Percentiles rank a stretch among this genome's conserved stretches.
phyloP scores from a whole-genome alignment of 495 filamentous ascomycete species.

The Penicillium nucicola region DNA sequence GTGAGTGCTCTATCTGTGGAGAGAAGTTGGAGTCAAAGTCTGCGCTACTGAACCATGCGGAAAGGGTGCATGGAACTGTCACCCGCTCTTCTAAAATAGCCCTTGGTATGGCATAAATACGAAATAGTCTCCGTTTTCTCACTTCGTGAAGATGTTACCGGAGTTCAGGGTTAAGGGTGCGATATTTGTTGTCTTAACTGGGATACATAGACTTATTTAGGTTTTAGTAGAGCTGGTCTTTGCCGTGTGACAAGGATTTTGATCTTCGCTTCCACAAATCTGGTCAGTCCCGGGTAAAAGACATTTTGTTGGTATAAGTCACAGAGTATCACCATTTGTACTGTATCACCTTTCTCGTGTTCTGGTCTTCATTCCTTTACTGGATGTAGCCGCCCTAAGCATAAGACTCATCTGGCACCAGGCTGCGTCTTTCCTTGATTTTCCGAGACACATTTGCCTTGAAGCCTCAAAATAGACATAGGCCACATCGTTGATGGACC shows the following conservation, averaged over 20 bases:
- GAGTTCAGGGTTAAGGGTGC: not conserved
- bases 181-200: not conserved
- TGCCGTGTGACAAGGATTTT: not conserved
- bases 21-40: conserved; percentile 18
- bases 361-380: not conserved
- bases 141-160: not conserved
- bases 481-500: too few relatives aligned
- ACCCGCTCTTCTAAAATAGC: conserved; percentile 11
- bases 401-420: too few relatives aligned
- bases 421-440: too few relatives aligned
- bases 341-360: not conserved
- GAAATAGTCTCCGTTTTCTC: not conserved
- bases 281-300: not conserved
- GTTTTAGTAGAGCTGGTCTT: conserved; percentile 1
- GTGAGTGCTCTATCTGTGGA: conserved; percentile 18
- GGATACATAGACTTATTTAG: not conserved
- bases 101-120: conserved; percentile 7
- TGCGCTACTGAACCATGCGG: conserved; percentile 19
- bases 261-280: conserved; percentile 1
- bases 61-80: conserved; percentile 21
- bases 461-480: too few relatives aligned
- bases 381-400: too few relatives aligned
- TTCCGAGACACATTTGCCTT: too few relatives aligned
- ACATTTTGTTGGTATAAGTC: not conserved
- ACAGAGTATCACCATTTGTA: not conserved